Percentiles rank a stretch among this genome's conserved stretches.
Conservation (phyloP, 805 yeast species). For the Priceomyces melissophilus region DNA sequence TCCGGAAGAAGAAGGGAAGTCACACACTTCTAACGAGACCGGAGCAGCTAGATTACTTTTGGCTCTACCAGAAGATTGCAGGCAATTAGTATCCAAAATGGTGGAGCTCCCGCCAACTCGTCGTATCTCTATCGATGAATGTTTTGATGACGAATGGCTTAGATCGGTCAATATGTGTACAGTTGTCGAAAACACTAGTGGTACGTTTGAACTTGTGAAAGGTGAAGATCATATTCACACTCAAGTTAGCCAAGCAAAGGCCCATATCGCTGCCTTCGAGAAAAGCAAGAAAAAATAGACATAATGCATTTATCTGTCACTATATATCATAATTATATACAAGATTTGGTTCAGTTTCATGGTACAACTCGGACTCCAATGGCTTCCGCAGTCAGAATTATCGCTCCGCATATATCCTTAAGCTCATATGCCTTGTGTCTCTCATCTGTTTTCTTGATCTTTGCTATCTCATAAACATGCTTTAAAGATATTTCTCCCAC, state of each 20-base stretch:
- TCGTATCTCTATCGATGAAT: slow-evolving; percentile 75
- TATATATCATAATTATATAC: slow-evolving; percentile 1
- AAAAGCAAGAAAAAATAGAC: slow-evolving; percentile 62
- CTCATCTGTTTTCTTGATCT: slow-evolving; percentile 84
- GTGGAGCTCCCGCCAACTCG: slow-evolving; percentile 84
- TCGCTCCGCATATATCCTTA: slow-evolving; percentile 74
- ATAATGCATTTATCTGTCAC: slow-evolving; percentile 1
- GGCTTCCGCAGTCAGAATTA: slow-evolving; percentile 84
- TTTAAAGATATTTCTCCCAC: slow-evolving; percentile 74
- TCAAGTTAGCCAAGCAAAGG: slow-evolving; percentile 86
- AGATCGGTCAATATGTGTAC: slow-evolving; percentile 66
- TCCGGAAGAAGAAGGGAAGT: slow-evolving; percentile 23
- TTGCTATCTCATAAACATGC: slow-evolving; percentile 92
- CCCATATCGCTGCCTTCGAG: slow-evolving; percentile 91
- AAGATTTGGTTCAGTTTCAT: slow-evolving; percentile 23
- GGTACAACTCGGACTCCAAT: slow-evolving; percentile 83
- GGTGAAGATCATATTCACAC: slow-evolving; percentile 77
- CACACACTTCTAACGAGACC: slow-evolving; percentile 61
- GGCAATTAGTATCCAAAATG: slow-evolving; percentile 69
- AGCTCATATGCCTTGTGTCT: slow-evolving; percentile 68
- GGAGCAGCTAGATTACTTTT: slow-evolving; percentile 71
- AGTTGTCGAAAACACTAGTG: slow-evolving; percentile 41
- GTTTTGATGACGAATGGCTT: slow-evolving; percentile 71
- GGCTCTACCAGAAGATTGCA: slow-evolving; percentile 68
- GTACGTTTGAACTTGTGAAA: slow-evolving; percentile 34